A percentile compares a stretch with the other conserved stretches of the same genome.
Evolutionary conservation across 495 filamentous ascomycete genomes (phyloP).

Genomic region (Sordaria brevicollis): DNA sequence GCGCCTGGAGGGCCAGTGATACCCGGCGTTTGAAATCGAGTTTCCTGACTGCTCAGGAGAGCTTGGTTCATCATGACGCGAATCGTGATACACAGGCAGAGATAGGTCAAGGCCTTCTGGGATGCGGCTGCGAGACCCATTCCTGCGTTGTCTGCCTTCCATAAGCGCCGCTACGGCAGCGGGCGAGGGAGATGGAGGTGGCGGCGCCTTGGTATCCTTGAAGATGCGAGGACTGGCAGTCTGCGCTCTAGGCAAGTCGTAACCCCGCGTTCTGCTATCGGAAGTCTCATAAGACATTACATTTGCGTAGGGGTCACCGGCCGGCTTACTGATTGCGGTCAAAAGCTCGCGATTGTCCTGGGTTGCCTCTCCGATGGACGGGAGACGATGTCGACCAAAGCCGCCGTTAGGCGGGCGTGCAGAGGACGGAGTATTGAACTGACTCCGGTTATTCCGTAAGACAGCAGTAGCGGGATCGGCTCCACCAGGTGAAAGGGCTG

Average conservation of each 20-base stretch:
- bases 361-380: conserved; percentile 74
- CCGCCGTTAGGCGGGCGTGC: conserved; percentile 57
- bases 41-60: conserved; percentile 39
- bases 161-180: conserved; percentile 39
- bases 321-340: conserved; percentile 12
- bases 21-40: conserved; percentile 26
- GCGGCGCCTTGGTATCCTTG: conserved; percentile 27
- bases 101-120: conserved; percentile 72
- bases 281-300: conserved; percentile 8
- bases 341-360: conserved; percentile 26
- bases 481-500: conserved; percentile 70
- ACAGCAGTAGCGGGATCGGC: conserved; percentile 54
- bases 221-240: conserved; percentile 43
- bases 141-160: conserved; percentile 44
- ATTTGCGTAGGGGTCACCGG: conserved; percentile 11
- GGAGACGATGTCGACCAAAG: conserved; percentile 58
- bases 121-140: conserved; percentile 70
- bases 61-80: conserved; percentile 39
- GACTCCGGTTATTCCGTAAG: conserved; percentile 46
- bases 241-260: conserved; percentile 26
- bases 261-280: conserved; percentile 2
- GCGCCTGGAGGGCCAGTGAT: conserved; percentile 37
- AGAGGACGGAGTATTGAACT: conserved; percentile 56
- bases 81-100: conserved; percentile 47
- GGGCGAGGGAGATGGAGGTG: conserved; percentile 42